A percentile compares a stretch with the other conserved stretches of the same genome.
phyloP scores from a whole-genome alignment of 352 stramenopile species.

The Phytopythium vexans region DNA sequence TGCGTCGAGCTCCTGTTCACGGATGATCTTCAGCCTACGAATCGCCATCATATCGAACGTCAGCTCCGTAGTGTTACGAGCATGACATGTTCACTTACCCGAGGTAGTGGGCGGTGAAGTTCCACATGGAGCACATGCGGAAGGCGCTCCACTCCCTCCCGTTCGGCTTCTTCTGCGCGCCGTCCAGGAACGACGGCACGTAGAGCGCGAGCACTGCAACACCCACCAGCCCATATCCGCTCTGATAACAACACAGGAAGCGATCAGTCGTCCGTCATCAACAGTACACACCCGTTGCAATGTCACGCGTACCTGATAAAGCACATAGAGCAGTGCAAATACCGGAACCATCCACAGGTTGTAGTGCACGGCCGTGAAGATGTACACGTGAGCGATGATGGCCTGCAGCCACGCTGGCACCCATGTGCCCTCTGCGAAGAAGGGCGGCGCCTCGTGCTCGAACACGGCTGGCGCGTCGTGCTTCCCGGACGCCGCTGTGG shows the following conservation, averaged over 20 bases:
- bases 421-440: slow-evolving; percentile 19
- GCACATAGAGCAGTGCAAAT: slow-evolving; percentile 27
- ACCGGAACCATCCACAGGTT: slow-evolving; percentile 34
- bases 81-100: too few species aligned
- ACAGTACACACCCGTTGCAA: background rate
- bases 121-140: slow-evolving; percentile 28
- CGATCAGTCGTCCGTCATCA: background rate
- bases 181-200: slow-evolving; percentile 39
- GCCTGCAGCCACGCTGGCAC: slow-evolving; percentile 27
- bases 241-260: slow-evolving; percentile 7
- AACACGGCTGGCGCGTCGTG: slow-evolving; percentile 2
- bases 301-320: slow-evolving; percentile 23
- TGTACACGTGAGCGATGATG: slow-evolving; percentile 24
- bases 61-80: background rate
- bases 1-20: slow-evolving; percentile 31
- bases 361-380: slow-evolving; percentile 46
- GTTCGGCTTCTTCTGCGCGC: slow-evolving; percentile 30
- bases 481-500: background rate
- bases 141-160: slow-evolving; percentile 35
- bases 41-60: background rate
- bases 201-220: slow-evolving; percentile 38
- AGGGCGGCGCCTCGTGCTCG: slow-evolving; percentile 27
- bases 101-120: slow-evolving; percentile 31
- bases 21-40: slow-evolving; percentile 29
- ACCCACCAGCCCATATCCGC: slow-evolving; percentile 25